Evolutionary conservation across 768 basidiomycete species (phyloP), one percentile per base, ranked within the genome.

Genomic region (Pleurotus cornucopiae): DNA sequence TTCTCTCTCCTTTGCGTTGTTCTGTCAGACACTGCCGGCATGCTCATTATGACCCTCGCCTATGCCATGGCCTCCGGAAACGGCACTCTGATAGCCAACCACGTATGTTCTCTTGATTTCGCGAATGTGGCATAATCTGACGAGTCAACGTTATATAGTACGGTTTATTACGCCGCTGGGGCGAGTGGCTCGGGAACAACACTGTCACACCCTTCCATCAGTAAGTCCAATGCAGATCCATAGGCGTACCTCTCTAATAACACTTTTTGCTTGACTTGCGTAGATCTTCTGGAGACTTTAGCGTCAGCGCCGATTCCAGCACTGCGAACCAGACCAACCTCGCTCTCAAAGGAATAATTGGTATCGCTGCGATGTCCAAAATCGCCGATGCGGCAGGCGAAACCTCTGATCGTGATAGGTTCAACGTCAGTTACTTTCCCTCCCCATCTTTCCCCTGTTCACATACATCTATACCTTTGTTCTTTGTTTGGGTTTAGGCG

Each of bases 301-400:
- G 25, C 40, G 26, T 20, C 30, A 18, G 59, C 14, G 12, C 38
- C 6, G 14, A 30, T n/a, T 34, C 44, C 49, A 7, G 48, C 58
- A 25, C 55, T 23, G 6, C 34, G 34, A 23, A 55, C 20, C 44
- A 53, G 34, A 54, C 63, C 2, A 64, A 64, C 25, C 43, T 64
- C 18, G 61, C 58, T 37, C 54, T 64, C 11, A 62, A 60, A 23
- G 63, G 59, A 3, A 62, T 64, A 40, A 46, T 64, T 18, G 61
- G 54, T 6, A 53, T 62, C 45, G 41, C 39, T 6, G 57, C 59
- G 3, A 64, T 64, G 63, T 54, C 61, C 6, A 55, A 57, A 45
- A 64, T 64, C 12, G 23, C 43, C 43, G 26, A 25, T 16, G 57
- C 46, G 1, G 44, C 58, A 12, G 56, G 59, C 1, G 44, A 59